These are phyloP conservation scores for Neofusicoccum ribis DNA, from an alignment of 2,329 filamentous ascomycete species.

Conservation along the genomic window DNA sequence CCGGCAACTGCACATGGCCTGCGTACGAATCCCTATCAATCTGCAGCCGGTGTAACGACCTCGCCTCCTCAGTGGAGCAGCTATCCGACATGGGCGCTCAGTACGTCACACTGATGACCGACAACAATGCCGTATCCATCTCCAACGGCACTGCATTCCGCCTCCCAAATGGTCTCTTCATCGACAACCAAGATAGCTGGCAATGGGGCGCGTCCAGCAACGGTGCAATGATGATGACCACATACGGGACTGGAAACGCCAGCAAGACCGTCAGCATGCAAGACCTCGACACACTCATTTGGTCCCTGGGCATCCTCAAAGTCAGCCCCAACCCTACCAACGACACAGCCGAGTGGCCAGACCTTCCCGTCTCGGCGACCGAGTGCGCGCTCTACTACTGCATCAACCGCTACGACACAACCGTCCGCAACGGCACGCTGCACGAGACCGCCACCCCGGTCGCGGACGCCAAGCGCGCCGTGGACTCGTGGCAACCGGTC, in stretches of 20 bases:
- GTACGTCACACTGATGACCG: not conserved
- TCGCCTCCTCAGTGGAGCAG: not conserved
- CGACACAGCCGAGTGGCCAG: not conserved
- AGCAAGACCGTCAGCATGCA: conserved; percentile 1
- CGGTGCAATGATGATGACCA: conserved; percentile 12
- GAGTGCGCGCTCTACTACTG: conserved; percentile 24
- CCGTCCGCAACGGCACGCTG: conserved; percentile 11
- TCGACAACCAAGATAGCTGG: conserved; percentile 18
- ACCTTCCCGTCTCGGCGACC: conserved; percentile 4
- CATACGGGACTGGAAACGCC: conserved; percentile 4
- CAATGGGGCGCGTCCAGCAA: not conserved
- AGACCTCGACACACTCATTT: conserved; percentile 17
- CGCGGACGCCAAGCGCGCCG: not conserved
- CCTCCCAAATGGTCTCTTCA: conserved; percentile 20
- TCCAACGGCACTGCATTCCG: not conserved
- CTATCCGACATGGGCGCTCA: not conserved
- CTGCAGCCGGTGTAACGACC: conserved; percentile 13
- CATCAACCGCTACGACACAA: conserved; percentile 19
- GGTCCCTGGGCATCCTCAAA: conserved; percentile 4
- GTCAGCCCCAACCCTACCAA: not conserved
- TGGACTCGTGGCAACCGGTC: not conserved
- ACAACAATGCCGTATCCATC: not conserved
- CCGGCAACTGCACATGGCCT: conserved; percentile 21
- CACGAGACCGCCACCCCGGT: not conserved
- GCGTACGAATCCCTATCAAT: conserved; percentile 13